phyloP scores from a whole-genome alignment of 202 grass and related monocot genomes.

The Panicum hallii region DNA sequence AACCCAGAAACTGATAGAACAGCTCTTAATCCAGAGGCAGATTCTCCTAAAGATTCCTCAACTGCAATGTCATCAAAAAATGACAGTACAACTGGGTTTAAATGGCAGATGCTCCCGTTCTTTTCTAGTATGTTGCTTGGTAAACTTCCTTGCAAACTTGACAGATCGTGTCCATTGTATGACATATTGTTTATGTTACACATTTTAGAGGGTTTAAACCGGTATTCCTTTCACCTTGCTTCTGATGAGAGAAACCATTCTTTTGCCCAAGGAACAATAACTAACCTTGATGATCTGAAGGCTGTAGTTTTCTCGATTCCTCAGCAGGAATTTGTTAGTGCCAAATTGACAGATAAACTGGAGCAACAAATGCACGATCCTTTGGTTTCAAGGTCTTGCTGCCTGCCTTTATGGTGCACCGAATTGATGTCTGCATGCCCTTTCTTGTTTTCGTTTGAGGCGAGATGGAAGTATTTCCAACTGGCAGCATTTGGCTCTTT shows the following conservation, averaged over 20 bases:
- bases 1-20: conserved; percentile 51
- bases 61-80: conserved; percentile 36
- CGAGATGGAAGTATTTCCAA: conserved; percentile 94
- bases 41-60: conserved; percentile 23
- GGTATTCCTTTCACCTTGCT: conserved; percentile 59
- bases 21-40: conserved; percentile 44
- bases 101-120: conserved; percentile 66
- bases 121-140: conserved; percentile 71
- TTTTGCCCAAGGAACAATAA: conserved; percentile 69
- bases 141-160: conserved; percentile 76
- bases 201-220: conserved; percentile 86
- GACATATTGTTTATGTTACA: conserved; percentile 96
- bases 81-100: conserved; percentile 51
- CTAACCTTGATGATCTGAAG: conserved; percentile 70
- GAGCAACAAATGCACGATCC: conserved; percentile 98
- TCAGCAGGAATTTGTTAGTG: conserved; percentile 78
- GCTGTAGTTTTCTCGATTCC: conserved; percentile 64
- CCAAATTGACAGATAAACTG: conserved; percentile 93
- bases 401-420: conserved; percentile 86
- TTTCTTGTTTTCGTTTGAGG: conserved; percentile 98
- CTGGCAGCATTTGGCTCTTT: conserved; percentile 75
- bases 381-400: conserved; percentile 66
- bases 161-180: conserved; percentile 71
- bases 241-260: conserved; percentile 67
- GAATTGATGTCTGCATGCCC: conserved; percentile 82